Percentiles rank a stretch among this genome's conserved stretches.
Conservation (phyloP, 129 eudicot genomes). For the Flaveria robusta region DNA sequence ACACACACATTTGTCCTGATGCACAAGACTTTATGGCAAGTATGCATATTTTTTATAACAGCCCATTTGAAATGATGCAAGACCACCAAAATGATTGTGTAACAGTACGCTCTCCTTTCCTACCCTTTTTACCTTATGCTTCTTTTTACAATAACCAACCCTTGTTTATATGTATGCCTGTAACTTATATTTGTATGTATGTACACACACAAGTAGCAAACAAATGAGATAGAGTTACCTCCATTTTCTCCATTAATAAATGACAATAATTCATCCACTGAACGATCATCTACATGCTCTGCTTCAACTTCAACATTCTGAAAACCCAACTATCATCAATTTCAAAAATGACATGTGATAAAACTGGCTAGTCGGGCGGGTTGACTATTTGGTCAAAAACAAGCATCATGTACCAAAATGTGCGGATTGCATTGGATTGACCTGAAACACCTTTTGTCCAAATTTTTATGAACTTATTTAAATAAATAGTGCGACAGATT, state of each 20-base stretch:
- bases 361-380: not conserved
- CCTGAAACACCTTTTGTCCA: constrained; percentile 18
- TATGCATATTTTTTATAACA: not conserved
- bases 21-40: not conserved
- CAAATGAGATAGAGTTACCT: constrained; percentile 48
- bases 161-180: not conserved
- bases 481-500: not conserved
- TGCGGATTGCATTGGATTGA: not conserved
- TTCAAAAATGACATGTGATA: constrained; percentile 10
- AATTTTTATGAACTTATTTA: not conserved
- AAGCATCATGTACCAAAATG: not conserved
- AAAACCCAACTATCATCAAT: constrained; percentile 26
- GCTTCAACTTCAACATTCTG: constrained; percentile 73
- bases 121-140: not conserved
- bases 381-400: not conserved
- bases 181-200: not conserved
- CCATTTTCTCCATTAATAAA: constrained; percentile 81
- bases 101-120: not conserved
- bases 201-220: constrained; percentile 20
- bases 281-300: constrained; percentile 73
- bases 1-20: not conserved
- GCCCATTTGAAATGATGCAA: not conserved
- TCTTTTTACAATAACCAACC: not conserved
- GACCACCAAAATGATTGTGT: too few species aligned
- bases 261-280: constrained; percentile 87